A percentile compares a stretch with the other conserved stretches of the same genome.
Conservation (phyloP, 306 rosid genomes). For the Dalbergia cochinchinensis region DNA sequence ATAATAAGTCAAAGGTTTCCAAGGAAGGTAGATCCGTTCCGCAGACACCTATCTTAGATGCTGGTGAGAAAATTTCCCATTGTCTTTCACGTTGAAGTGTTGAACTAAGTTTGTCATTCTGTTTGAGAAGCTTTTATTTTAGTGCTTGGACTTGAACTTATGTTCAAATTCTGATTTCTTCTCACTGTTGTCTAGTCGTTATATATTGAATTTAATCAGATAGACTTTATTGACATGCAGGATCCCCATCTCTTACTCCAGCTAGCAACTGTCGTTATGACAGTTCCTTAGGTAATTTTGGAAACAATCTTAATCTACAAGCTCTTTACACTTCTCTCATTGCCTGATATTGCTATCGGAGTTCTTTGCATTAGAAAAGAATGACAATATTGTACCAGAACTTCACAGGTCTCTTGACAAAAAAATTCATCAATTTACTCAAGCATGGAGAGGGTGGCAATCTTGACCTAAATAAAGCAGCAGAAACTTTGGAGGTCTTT, state of each 20-base stretch:
- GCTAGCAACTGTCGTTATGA: slow-evolving; percentile 91
- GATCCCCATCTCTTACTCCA: slow-evolving; percentile 90
- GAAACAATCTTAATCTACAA: slow-evolving; percentile 26
- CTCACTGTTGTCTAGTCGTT: not conserved
- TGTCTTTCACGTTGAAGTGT: slow-evolving; percentile 18
- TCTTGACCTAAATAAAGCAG: slow-evolving; percentile 97
- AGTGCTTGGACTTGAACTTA: slow-evolving; percentile 32
- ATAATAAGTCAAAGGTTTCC: slow-evolving; percentile 71
- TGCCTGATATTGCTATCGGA: slow-evolving; percentile 32
- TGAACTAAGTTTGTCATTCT: slow-evolving; percentile 34
- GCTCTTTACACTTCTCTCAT: slow-evolving; percentile 29
- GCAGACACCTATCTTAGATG: slow-evolving; percentile 79
- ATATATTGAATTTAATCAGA: slow-evolving; percentile 31
- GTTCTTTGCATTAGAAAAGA: slow-evolving; percentile 38
- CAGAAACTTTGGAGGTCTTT: slow-evolving; percentile 89
- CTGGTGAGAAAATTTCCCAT: slow-evolving; percentile 58
- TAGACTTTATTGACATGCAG: slow-evolving; percentile 57
- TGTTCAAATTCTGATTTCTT: slow-evolving; percentile 29
- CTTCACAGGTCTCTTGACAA: slow-evolving; percentile 89
- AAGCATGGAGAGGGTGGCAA: slow-evolving; percentile 94
- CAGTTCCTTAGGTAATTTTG: slow-evolving; percentile 88
- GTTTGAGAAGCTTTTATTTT: slow-evolving; percentile 39
- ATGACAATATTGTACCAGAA: slow-evolving; percentile 55
- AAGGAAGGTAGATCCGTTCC: slow-evolving; percentile 78
- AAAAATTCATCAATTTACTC: slow-evolving; percentile 90